Evolutionary conservation across 2,329 filamentous ascomycete genomes (phyloP), one percentile per base, ranked within the genome.

Genomic region (Arthrocladium fulminans): DNA sequence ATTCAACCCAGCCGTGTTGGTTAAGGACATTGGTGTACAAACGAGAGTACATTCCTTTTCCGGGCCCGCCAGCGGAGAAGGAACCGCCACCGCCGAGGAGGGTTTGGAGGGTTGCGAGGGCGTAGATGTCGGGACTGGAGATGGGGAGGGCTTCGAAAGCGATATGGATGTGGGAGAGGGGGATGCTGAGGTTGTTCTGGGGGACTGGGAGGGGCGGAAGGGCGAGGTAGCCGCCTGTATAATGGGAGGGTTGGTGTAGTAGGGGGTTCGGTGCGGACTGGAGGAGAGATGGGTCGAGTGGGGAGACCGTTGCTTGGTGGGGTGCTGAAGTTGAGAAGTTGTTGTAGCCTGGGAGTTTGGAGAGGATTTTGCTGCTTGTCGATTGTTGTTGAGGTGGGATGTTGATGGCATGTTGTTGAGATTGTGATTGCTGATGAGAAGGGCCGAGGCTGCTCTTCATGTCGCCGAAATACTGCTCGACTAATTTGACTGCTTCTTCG

Each of bases 31-130:
- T 95, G 54, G 89, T 97, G 74, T 96, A 98, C 7, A 98, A 79
- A 10, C 92, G 84, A 30, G 87, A 94, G 74, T 97, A 97, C 92
- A 98, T 98, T 65, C 92, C 92, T 73, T 98, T 98, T 46, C 92
- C 92, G 3, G 92, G 92, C 0, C 92, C 92, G 59, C 92, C 92
- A 47, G 92, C 92, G 13, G 87, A 94, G 73, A 98, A 98, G 48
- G 89, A 96, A 20, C 92, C 92, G 42, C 92, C 92, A 41, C 92
- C 92, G 50, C 92, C 92, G 27, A 98, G 86, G 8, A 98, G 83
- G 1, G 88, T 97, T 68, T 97, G 94, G 1, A 98, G 76, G 0
- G 90, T 95, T 5, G 92, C 92, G 38, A 97, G 81, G 15, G 92
- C 89, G 70, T 97, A 98, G 61, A 98, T 96, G 64, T 97, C 90